A percentile compares a stretch with the other conserved stretches of the same genome.
These are phyloP conservation scores for Gynostemma pentaphyllum DNA, from an alignment of 306 rosid genomes.

Conservation along the genomic window DNA sequence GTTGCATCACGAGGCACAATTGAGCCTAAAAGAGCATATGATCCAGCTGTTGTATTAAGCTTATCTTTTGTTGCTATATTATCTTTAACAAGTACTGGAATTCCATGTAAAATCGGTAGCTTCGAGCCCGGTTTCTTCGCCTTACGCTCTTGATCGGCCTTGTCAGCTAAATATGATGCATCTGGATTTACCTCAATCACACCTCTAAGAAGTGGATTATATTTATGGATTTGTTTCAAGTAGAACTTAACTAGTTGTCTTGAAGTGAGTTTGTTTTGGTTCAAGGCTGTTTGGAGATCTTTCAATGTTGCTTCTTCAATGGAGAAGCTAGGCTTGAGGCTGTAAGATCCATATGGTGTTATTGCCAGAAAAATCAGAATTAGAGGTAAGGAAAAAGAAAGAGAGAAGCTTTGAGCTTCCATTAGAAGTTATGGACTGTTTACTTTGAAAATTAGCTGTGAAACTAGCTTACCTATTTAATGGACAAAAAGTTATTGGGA, in stretches of 20 bases:
- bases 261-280: background rate
- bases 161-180: background rate
- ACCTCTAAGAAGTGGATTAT: background rate
- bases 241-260: background rate
- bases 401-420: background rate
- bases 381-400: background rate
- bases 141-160: background rate
- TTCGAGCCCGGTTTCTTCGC: background rate
- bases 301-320: background rate
- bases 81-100: conserved; percentile 2
- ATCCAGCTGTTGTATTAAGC: background rate
- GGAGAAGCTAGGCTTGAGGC: background rate
- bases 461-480: too few relatives aligned
- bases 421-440: too few relatives aligned
- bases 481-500: too few relatives aligned
- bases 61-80: background rate
- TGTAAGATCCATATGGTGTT: background rate
- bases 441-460: too few relatives aligned
- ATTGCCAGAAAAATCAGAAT: background rate
- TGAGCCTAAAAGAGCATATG: background rate
- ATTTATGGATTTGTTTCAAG: background rate
- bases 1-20: background rate
- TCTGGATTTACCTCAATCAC: background rate
- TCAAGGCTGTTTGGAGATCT: background rate
- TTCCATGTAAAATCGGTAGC: background rate